Evolutionary conservation across 495 filamentous ascomycete genomes (phyloP), one percentile per base, ranked within the genome.

Genomic region (Penicillium nucicola): DNA sequence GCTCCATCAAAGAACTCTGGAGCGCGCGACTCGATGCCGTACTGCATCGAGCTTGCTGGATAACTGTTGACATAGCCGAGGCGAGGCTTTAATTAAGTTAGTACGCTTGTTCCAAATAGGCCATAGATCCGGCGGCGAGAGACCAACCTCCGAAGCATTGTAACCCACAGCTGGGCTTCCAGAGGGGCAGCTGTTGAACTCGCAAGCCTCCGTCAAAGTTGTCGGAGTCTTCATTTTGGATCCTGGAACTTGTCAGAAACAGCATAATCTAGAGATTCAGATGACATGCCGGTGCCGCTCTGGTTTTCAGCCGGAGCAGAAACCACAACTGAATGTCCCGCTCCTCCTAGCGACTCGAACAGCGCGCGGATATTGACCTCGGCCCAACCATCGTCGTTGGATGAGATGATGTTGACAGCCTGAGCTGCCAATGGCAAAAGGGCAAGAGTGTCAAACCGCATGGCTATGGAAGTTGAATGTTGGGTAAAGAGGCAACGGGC

Each of bases 371-470:
- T 72, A 53, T 88, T 87, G 13, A 74, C 76, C 57, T 86, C 84
- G 3, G 84, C 85, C 84, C 84, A 88, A 17, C 85, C 84, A 67
- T 88, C 85, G 53, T 87, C 85, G 56, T 88, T 87, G 42, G 79
- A 80, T 22, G 82, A 81, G 41, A 88, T 62, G 55, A 86, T 80
- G 50, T 82, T 83, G 23, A 76, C 65, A 17, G 71, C 77, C 2
- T 60, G 52, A 18, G 60, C 52, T 13, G 60, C 41, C 17, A 36
- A 54, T 15, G 34, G 55, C 47, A 19, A 40, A 3, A 48, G 1
- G 1, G 32, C 31, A 18, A 50, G 12, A 11, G 32, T 9, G 18
- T 36, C 43, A 31, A 55, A 35, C 13, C 45, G 48, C 61, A 64
- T 63, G 9, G 3, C 31, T 14, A 40, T 14, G n/a, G n/a, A n/a